phyloP scores from a whole-genome alignment of 2,329 filamentous ascomycete species.

The Colletotrichum sp. region DNA sequence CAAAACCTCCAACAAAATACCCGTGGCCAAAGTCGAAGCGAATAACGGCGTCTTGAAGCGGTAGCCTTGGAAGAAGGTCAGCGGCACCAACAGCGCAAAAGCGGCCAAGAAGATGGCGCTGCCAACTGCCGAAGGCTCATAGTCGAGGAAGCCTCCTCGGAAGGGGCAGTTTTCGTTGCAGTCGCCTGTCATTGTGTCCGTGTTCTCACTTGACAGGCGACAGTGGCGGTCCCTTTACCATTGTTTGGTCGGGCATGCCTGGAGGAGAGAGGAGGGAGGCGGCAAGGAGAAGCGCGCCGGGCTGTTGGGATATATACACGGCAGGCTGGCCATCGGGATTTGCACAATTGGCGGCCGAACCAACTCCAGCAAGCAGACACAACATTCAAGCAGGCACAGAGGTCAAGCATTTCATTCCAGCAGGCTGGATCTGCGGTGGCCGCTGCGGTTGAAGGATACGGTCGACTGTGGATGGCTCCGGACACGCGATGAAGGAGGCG shows the following conservation, averaged over 20 bases:
- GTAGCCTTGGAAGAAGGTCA: constrained; percentile 41
- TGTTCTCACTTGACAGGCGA: constrained; percentile 20
- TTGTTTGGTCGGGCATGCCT: constrained; percentile 13
- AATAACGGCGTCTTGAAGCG: constrained; percentile 46
- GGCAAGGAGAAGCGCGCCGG: background rate
- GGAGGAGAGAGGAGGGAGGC: background rate
- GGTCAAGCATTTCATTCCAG: background rate
- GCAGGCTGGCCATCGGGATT: background rate
- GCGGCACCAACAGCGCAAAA: constrained; percentile 45
- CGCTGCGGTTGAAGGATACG: background rate
- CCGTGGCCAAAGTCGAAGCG: constrained; percentile 42
- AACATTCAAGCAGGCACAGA: background rate
- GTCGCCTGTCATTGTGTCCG: constrained; percentile 35
- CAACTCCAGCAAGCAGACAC: background rate
- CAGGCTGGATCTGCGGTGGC: background rate
- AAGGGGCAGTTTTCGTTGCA: constrained; percentile 38
- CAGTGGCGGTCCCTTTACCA: constrained; percentile 13
- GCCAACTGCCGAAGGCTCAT: constrained; percentile 40
- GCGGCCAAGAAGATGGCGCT: constrained; percentile 44
- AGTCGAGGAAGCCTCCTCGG: constrained; percentile 40
- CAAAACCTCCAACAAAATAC: constrained; percentile 47
- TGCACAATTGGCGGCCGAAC: background rate
- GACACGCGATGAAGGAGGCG: constrained; percentile 2
- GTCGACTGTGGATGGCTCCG: background rate
- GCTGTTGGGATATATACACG: constrained; percentile 20